Percentiles rank a stretch among this genome's conserved stretches.
Conservation (phyloP, 805 yeast genomes). For the Jamesozyma lodderae region DNA sequence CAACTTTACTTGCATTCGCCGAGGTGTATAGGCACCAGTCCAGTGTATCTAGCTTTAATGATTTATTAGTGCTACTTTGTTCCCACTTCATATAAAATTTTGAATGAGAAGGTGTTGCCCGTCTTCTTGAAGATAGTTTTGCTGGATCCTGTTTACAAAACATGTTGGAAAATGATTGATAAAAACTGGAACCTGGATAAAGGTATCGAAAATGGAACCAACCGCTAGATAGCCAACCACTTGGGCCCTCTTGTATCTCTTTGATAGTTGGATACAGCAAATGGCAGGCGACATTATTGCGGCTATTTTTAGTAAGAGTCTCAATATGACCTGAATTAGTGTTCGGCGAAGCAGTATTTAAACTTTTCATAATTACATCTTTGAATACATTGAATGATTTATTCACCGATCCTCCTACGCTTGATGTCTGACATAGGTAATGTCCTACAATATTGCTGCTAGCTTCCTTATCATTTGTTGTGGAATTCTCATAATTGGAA, state of each 20-base stretch:
- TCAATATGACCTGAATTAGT: background rate
- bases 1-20: slow-evolving; percentile 65
- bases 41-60: slow-evolving; percentile 16
- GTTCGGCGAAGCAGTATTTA: slow-evolving; percentile 7
- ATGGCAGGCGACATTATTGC: slow-evolving; percentile 12
- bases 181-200: slow-evolving; percentile 8
- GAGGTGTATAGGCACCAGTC: slow-evolving; percentile 70
- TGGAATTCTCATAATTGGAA: background rate
- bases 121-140: slow-evolving; percentile 3
- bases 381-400: slow-evolving; percentile 18
- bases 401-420: slow-evolving; percentile 21
- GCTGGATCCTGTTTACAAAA: slow-evolving; percentile 20
- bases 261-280: slow-evolving; percentile 23
- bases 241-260: slow-evolving; percentile 17
- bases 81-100: slow-evolving; percentile 55
- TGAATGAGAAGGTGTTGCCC: slow-evolving; percentile 47
- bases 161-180: slow-evolving; percentile 11
- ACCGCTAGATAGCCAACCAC: slow-evolving; percentile 18
- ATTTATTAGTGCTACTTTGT: slow-evolving; percentile 42
- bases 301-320: background rate
- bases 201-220: slow-evolving; percentile 27
- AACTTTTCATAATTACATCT: slow-evolving; percentile 19
- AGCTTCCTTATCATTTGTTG: background rate
- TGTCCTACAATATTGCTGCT: too few species aligned
- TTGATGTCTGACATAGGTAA: slow-evolving; percentile 30